These are phyloP conservation scores for Striga hermonthica DNA, from an alignment of 305 asterid genomes.

Conservation along the genomic window DNA sequence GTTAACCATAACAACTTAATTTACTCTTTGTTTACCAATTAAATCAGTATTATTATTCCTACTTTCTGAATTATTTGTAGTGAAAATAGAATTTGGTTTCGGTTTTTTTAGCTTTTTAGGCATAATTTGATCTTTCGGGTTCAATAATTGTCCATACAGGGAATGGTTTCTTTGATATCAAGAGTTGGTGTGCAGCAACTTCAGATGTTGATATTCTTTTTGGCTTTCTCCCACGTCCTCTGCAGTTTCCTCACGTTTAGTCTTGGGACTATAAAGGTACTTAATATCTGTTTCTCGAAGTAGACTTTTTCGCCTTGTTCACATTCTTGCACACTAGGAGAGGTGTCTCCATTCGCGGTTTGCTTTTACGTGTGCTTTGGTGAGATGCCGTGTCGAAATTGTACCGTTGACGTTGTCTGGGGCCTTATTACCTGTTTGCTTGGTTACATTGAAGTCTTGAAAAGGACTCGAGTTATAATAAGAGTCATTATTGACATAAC, in stretches of 20 bases:
- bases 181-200: constrained; percentile 60
- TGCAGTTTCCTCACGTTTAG: constrained; percentile 67
- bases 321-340: constrained; percentile 13
- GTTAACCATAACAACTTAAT: constrained; percentile 26
- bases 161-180: constrained; percentile 59
- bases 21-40: too few relatives aligned
- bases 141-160: constrained; percentile 42
- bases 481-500: not conserved
- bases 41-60: too few relatives aligned
- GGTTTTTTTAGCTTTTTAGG: too few relatives aligned
- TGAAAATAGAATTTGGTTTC: too few relatives aligned
- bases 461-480: not conserved
- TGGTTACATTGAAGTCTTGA: not conserved
- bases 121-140: not conserved
- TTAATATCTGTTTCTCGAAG: not conserved
- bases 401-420: not conserved
- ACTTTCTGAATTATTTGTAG: too few relatives aligned
- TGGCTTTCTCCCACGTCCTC: constrained; percentile 69
- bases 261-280: constrained; percentile 68
- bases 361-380: constrained; percentile 3
- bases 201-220: constrained; percentile 62
- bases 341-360: not conserved
- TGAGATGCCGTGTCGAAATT: constrained; percentile 11
- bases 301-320: not conserved
- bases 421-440: not conserved